A percentile compares a stretch with the other conserved stretches of the same genome.
Evolutionary conservation across 768 basidiomycete species (phyloP).

Genomic region (Suillus luteus): DNA sequence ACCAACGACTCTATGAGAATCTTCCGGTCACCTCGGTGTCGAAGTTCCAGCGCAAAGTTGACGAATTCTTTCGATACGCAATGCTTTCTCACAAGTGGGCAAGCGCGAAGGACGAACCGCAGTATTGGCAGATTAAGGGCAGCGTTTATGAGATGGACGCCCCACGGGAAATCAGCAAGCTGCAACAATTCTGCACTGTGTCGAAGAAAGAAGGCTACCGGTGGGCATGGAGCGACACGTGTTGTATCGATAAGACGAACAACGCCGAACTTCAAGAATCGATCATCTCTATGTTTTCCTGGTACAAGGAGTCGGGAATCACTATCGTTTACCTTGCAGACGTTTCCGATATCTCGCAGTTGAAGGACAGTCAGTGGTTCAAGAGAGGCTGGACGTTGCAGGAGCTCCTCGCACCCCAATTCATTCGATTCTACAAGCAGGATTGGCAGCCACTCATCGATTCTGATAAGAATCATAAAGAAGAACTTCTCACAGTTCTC

Average conservation of each 20-base stretch:
- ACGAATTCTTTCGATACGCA: constrained; percentile 15
- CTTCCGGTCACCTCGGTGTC: background rate
- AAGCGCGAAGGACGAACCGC: constrained; percentile 16
- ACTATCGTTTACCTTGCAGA: constrained; percentile 33
- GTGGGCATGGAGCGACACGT: constrained; percentile 35
- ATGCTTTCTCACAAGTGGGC: constrained; percentile 17
- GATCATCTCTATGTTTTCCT: constrained; percentile 32
- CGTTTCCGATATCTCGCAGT: constrained; percentile 24
- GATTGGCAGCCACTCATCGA: constrained; percentile 22
- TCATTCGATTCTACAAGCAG: constrained; percentile 27
- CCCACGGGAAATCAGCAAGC: constrained; percentile 18
- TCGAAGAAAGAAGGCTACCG: constrained; percentile 32
- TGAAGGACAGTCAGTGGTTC: constrained; percentile 33
- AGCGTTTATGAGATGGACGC: constrained; percentile 19
- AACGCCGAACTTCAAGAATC: constrained; percentile 30
- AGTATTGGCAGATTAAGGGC: constrained; percentile 11
- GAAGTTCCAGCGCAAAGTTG: constrained; percentile 6
- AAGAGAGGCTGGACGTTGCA: constrained; percentile 26
- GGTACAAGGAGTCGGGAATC: constrained; percentile 29
- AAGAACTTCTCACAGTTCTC: constrained; percentile 1
- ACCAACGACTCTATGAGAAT: background rate
- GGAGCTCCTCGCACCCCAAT: constrained; percentile 28
- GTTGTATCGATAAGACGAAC: constrained; percentile 29
- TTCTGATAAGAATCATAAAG: constrained; percentile 6
- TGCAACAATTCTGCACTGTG: constrained; percentile 32